Evolutionary conservation across 495 filamentous ascomycete species (phyloP).

Genomic region (Penicillium herquei): DNA sequence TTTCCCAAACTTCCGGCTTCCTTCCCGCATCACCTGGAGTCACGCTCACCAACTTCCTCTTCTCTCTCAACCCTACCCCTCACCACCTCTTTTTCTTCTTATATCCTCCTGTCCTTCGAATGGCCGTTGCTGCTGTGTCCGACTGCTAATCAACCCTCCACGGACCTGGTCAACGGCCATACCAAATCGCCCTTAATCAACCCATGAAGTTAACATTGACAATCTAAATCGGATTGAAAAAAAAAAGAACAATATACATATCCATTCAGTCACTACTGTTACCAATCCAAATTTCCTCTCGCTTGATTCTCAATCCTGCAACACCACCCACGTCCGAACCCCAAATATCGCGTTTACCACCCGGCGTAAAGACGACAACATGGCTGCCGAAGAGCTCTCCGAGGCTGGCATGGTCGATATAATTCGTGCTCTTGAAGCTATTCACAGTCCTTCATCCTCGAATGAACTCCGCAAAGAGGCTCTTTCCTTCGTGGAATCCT

Average conservation of each 20-base stretch:
- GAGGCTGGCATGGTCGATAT: constrained; percentile 55
- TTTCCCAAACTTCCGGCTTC: constrained; percentile 16
- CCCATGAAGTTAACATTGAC: background rate
- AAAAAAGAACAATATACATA: too few relatives aligned
- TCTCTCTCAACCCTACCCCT: background rate
- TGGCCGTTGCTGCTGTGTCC: constrained; percentile 32
- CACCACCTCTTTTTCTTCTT: background rate
- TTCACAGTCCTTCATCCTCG: constrained; percentile 77
- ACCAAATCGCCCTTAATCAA: background rate
- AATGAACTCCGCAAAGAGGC: constrained; percentile 86
- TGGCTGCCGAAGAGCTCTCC: constrained; percentile 42
- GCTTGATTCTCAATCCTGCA: background rate
- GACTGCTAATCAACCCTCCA: constrained; percentile 17
- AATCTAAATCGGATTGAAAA: background rate
- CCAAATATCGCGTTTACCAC: background rate
- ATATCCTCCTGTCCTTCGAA: constrained; percentile 11
- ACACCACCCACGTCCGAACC: background rate
- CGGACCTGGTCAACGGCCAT: constrained; percentile 28
- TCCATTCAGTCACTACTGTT: background rate
- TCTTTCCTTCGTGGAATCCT: constrained; percentile 74
- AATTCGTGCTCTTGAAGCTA: constrained; percentile 76
- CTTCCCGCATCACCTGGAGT: constrained; percentile 12
- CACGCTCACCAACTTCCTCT: constrained; percentile 1
- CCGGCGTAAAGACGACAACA: constrained; percentile 18
- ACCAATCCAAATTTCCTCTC: background rate